Conservation (phyloP, 345 rosid species). For the Acer campestre region DNA sequence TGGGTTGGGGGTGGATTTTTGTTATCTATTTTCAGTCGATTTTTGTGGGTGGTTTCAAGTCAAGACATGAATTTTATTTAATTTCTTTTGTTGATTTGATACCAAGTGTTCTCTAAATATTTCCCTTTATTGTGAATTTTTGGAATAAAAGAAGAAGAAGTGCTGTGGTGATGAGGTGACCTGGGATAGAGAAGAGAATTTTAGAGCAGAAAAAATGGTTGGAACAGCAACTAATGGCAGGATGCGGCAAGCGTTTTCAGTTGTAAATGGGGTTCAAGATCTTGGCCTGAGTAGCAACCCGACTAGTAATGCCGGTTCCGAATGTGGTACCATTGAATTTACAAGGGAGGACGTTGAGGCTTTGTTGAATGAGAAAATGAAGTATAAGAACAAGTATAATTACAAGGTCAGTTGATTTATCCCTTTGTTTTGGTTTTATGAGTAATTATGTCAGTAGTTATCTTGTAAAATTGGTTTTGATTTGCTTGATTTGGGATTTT, state of each 20-base stretch:
- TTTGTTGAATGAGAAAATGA: conserved; percentile 58
- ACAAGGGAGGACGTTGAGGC: conserved; percentile 70
- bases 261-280: conserved; percentile 57
- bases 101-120: not conserved
- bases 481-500: conserved; percentile 31
- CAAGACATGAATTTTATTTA: not conserved
- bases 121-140: conserved; percentile 5
- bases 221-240: conserved; percentile 55
- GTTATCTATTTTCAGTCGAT: not conserved
- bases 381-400: conserved; percentile 71
- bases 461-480: not conserved
- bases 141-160: conserved; percentile 25
- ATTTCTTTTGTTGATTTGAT: not conserved
- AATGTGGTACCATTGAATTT: conserved; percentile 57
- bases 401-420: conserved; percentile 60
- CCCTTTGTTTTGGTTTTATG: not conserved
- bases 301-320: conserved; percentile 62
- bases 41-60: not conserved
- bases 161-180: conserved; percentile 30
- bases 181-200: conserved; percentile 19
- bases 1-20: not conserved
- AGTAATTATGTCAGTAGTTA: not conserved
- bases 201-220: conserved; percentile 42
- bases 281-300: conserved; percentile 55
- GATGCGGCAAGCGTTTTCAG: conserved; percentile 56